Evolutionary conservation across 2,329 filamentous ascomycete species (phyloP).

Genomic region (Phyllosticta paracitricarpa): DNA sequence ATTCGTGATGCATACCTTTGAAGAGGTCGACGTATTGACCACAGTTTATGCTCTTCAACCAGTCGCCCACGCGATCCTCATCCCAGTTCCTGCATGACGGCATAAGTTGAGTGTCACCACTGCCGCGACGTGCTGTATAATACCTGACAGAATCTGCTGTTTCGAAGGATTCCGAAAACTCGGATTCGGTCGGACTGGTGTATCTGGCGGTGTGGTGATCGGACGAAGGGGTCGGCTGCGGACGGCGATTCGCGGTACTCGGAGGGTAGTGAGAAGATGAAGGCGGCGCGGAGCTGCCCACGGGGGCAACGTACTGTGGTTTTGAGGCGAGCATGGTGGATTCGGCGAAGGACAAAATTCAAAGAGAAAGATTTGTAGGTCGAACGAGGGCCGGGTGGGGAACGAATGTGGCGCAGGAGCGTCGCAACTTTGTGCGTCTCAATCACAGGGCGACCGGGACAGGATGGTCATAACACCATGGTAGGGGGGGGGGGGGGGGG

Average conservation of each 20-base stretch:
- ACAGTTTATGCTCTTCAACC: slow-evolving; percentile 83
- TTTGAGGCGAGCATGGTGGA: slow-evolving; percentile 66
- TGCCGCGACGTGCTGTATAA: slow-evolving; percentile 3
- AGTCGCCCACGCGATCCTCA: slow-evolving; percentile 84
- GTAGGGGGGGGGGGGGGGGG: not conserved
- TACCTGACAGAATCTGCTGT: slow-evolving; percentile 51
- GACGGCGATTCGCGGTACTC: slow-evolving; percentile 26
- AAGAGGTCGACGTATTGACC: slow-evolving; percentile 89
- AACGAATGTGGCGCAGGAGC: not conserved
- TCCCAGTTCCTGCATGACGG: slow-evolving; percentile 56
- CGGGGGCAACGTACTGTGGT: slow-evolving; percentile 52
- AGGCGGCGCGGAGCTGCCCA: slow-evolving; percentile 24
- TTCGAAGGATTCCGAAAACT: slow-evolving; percentile 73
- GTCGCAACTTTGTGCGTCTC: not conserved
- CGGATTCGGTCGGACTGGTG: slow-evolving; percentile 79
- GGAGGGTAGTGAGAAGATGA: slow-evolving; percentile 26
- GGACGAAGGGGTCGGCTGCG: slow-evolving; percentile 21
- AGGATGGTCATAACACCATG: not conserved
- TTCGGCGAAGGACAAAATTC: slow-evolving; percentile 19
- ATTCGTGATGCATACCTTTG: slow-evolving; percentile 39
- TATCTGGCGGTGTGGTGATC: slow-evolving; percentile 45
- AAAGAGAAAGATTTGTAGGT: not conserved
- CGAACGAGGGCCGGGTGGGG: no score
- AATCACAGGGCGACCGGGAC: not conserved
- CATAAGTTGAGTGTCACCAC: slow-evolving; percentile 14